phyloP scores from a whole-genome alignment of 73 alveolate species.

The Tetrahymena borealis region DNA sequence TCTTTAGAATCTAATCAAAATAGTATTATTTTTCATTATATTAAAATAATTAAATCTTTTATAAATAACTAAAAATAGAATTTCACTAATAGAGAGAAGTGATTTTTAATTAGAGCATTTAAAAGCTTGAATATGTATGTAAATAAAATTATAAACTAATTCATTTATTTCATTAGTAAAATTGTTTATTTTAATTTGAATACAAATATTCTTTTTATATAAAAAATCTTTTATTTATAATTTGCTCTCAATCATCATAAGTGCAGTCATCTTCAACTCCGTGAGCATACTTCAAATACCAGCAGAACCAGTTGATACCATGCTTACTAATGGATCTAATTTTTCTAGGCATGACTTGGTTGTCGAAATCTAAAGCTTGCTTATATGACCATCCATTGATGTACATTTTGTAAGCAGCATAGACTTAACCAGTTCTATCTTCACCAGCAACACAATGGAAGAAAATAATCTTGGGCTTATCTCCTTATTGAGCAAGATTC shows the following conservation, averaged over 20 bases:
- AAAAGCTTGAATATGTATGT: no score
- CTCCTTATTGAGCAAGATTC: background rate
- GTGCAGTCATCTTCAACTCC: background rate
- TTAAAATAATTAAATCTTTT: no score
- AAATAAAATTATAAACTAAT: no score
- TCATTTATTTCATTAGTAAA: no score
- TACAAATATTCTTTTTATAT: no score
- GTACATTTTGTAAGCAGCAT: background rate
- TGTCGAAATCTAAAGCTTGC: background rate
- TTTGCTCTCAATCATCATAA: background rate
- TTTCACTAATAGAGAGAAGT: no score
- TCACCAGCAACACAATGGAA: conserved; percentile 1
- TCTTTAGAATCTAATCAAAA: no score
- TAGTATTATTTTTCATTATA: no score
- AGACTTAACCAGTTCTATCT: background rate
- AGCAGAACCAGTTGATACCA: background rate
- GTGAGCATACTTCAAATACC: background rate
- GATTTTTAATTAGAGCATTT: no score
- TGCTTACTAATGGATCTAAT: background rate
- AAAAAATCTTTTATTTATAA: no score
- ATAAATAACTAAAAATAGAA: no score
- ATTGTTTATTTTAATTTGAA: no score
- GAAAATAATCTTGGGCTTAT: background rate
- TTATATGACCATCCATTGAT: background rate
- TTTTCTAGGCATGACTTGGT: background rate